Percentiles rank a stretch among this genome's conserved stretches.
Conservation (phyloP, 108 stramenopile genomes). For the Licmophora abbreviata region DNA sequence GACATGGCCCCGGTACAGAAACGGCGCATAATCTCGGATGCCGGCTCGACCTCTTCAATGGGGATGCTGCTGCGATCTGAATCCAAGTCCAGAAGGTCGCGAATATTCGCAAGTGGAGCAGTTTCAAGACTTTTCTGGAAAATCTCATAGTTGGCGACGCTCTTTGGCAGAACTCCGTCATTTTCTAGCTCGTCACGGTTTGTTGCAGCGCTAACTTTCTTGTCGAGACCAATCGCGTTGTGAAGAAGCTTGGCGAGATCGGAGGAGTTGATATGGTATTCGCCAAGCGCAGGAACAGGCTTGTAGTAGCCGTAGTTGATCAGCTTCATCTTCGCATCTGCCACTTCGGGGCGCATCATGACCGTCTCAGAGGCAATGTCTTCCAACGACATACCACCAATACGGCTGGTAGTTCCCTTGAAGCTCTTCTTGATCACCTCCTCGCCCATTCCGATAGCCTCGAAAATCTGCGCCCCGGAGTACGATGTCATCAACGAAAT, state of each 20-base stretch:
- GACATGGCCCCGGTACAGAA: constrained; percentile 96
- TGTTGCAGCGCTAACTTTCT: constrained; percentile 67
- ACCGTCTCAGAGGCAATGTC: constrained; percentile 80
- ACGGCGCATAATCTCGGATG: constrained; percentile 81
- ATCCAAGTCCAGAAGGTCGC: constrained; percentile 87
- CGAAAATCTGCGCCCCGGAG: constrained; percentile 94
- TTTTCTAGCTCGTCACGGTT: constrained; percentile 71
- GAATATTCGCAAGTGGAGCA: constrained; percentile 86
- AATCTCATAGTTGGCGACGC: constrained; percentile 81
- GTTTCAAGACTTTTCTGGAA: constrained; percentile 73
- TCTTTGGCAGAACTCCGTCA: constrained; percentile 67
- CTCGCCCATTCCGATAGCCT: constrained; percentile 87
- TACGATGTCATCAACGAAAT: constrained; percentile 91
- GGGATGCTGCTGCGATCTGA: constrained; percentile 74
- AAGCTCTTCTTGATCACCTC: constrained; percentile 86
- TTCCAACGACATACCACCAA: constrained; percentile 66
- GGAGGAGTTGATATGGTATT: constrained; percentile 93
- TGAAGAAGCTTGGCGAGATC: constrained; percentile 90
- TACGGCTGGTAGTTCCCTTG: constrained; percentile 91
- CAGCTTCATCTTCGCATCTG: constrained; percentile 66
- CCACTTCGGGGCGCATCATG: constrained; percentile 77
- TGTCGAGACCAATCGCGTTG: constrained; percentile 84
- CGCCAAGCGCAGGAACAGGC: constrained; percentile 80
- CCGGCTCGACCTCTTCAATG: constrained; percentile 80
- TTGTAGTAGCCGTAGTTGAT: constrained; percentile 89